Base-by-base conservation (phyloP, 2,329 filamentous ascomycete genomes). In the Pezicula neosporulosa region DNA sequence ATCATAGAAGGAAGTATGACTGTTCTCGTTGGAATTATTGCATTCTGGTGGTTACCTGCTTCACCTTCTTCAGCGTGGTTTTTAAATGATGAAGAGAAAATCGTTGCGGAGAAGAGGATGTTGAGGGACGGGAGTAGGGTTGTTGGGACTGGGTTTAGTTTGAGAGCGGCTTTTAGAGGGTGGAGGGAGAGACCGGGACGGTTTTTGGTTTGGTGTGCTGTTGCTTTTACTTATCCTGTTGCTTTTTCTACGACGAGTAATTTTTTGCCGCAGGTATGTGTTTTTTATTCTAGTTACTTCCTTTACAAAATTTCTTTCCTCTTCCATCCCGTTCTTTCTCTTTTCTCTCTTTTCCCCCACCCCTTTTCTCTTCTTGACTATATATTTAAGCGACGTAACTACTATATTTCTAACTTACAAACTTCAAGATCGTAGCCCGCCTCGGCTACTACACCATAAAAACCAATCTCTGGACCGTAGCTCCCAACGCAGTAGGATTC, bases 391-490 rank as follows among this genome's bases (percentile, higher is more conserved):
- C n/a, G 15, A 16, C 24, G n/a, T 18, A n/a, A 18, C 12, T 33
- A 30, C n/a, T 35, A 47, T 16, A 15, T 10, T 19, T 6, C 44
- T 37, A 47, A 47, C 24, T 18, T 2, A 33, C 16, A 19, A 36
- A 47, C 28, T 6, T 24, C 24, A 1, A 65, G 59, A 75, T 77
- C 44, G 68, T 78, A 7, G 60, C 68, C 48, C 67, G 73, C 0
- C 63, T 78, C 1, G 74, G 73, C 0, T 77, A 71, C 52, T 68
- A 62, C 4, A 67, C 68, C 0, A 63, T 78, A 30, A 72, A 73
- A 39, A 77, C 75, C 0, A 77, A 77, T 51, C 65, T 78, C 4
- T 74, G 70, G 61, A 77, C 74, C 0, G 74, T 78, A 4, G 71
- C 74, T 3, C 75, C 75, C 0, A 78, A 78, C 24, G 64, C 72